Evolutionary conservation across 441 rosid species (phyloP).

Genomic region (Flueggea neowawraea): DNA sequence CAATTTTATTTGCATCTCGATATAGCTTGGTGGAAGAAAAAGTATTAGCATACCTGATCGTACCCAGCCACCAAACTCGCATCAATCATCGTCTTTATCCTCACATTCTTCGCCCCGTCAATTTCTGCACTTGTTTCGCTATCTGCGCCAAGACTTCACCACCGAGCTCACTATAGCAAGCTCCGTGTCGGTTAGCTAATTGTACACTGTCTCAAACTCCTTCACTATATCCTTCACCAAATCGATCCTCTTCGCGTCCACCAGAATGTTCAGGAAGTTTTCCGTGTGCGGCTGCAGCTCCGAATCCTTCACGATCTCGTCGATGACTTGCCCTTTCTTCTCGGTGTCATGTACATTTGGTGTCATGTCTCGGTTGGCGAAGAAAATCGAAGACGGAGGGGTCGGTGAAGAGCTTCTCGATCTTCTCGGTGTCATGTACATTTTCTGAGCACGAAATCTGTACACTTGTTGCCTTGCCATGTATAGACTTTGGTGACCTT

Average conservation of each 20-base stretch:
- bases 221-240: conserved; percentile 55
- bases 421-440: no score
- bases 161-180: conserved; percentile 77
- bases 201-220: conserved; percentile 74
- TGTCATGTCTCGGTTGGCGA: no score
- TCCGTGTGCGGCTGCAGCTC: conserved; percentile 52
- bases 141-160: conserved; percentile 68
- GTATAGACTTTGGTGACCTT: no score
- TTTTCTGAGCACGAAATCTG: no score
- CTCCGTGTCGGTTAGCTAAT: conserved; percentile 63
- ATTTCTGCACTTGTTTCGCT: conserved; percentile 89
- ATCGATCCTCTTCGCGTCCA: conserved; percentile 62
- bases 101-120: conserved; percentile 74
- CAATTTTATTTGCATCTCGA: no score
- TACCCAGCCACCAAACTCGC: conserved; percentile 85
- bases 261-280: conserved; percentile 62
- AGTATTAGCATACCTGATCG: conserved; percentile 52
- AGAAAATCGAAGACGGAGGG: no score
- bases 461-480: no score
- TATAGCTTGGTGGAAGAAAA: no score
- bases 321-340: conserved; percentile 46
- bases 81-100: conserved; percentile 77
- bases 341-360: no score
- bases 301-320: conserved; percentile 47
- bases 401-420: no score